A percentile compares a stretch with the other conserved stretches of the same genome.
phyloP scores from a whole-genome alignment of 2,329 filamentous ascomycete genomes.

The Fusarium cyanostomum region DNA sequence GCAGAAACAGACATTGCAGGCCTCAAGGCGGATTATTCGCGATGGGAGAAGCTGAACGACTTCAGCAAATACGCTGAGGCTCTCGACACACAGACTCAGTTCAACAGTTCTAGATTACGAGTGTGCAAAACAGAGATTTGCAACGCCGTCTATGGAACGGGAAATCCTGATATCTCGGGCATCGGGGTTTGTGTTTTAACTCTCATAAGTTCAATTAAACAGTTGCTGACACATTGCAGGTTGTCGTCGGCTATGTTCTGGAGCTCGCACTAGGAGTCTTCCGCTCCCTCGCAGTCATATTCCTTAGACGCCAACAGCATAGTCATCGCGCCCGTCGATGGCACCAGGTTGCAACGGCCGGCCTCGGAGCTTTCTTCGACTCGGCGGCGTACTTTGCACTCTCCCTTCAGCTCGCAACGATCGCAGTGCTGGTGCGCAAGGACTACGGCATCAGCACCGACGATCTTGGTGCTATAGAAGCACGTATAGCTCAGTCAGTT shows the following conservation, averaged over 20 bases:
- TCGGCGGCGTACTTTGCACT: constrained; percentile 38
- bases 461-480: constrained; percentile 37
- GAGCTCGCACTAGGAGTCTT: constrained; percentile 8
- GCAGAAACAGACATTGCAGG: not conserved
- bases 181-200: constrained; percentile 29
- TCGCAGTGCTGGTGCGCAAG: constrained; percentile 34
- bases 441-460: constrained; percentile 37
- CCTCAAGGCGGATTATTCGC: not conserved
- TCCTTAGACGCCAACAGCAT: not conserved
- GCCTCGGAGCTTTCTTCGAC: constrained; percentile 24
- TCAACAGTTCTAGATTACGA: not conserved
- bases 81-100: constrained; percentile 8
- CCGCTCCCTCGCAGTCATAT: constrained; percentile 6
- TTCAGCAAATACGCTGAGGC: constrained; percentile 13
- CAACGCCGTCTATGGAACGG: constrained; percentile 27
- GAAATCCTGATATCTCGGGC: constrained; percentile 38
- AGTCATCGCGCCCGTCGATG: not conserved
- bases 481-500: constrained; percentile 31
- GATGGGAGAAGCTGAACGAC: constrained; percentile 11
- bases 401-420: constrained; percentile 33
- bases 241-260: constrained; percentile 21
- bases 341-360: not conserved
- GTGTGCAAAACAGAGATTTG: constrained; percentile 25
- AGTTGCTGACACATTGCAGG: constrained; percentile 11
- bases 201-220: not conserved